A percentile compares a stretch with the other conserved stretches of the same genome.
These are phyloP conservation scores for Aspergillus oerlinghausenensis DNA, from an alignment of 2,329 filamentous ascomycete species.

Conservation along the genomic window DNA sequence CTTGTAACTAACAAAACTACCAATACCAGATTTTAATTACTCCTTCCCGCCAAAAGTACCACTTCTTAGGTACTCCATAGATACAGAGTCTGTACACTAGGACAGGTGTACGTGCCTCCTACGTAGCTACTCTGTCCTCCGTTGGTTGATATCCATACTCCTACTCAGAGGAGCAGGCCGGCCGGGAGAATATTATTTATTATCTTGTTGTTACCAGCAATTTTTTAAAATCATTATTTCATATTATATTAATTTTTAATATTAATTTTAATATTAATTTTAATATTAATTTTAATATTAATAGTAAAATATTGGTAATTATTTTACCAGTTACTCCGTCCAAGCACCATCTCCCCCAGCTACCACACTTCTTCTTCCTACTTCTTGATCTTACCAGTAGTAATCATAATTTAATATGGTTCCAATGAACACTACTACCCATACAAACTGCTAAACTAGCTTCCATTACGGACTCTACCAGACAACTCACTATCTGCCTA, in stretches of 20 bases:
- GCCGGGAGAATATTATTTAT: background rate
- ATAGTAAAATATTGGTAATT: too few relatives aligned
- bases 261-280: too few relatives aligned
- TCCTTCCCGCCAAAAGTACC: constrained; percentile 10
- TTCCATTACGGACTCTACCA: background rate
- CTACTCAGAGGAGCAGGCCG: too few relatives aligned
- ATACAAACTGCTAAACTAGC: background rate
- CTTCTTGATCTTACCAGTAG: too few relatives aligned
- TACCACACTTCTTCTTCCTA: background rate
- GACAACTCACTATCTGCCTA: background rate
- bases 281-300: constrained; percentile 1
- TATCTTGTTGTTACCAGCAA: constrained; percentile 1
- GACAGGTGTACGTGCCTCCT: background rate
- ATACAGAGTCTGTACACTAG: background rate
- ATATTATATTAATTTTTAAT: constrained; percentile 2
- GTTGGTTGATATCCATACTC: too few relatives aligned
- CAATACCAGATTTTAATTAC: constrained; percentile 8
- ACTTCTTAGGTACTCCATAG: background rate
- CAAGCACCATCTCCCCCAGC: background rate
- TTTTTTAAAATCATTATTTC: constrained; percentile 2
- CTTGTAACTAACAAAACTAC: background rate
- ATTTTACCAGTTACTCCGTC: background rate
- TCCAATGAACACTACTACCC: background rate
- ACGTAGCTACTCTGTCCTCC: too few relatives aligned
- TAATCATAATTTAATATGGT: background rate